phyloP scores from a whole-genome alignment of 1,139 yeast species.

The Yamadazyma sp. region DNA sequence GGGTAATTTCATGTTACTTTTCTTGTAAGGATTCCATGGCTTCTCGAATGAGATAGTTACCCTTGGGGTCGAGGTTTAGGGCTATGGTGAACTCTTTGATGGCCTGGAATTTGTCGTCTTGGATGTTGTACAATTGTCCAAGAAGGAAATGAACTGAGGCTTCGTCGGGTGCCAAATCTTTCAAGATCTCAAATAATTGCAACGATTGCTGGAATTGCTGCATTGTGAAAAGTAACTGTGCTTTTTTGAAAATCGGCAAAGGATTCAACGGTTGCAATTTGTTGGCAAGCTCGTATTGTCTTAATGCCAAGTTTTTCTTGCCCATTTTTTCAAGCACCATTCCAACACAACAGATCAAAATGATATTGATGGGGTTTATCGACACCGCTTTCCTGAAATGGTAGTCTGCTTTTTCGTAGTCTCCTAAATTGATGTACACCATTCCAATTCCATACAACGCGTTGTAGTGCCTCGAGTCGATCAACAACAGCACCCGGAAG shows the following conservation, averaged over 20 bases:
- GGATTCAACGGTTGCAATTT: constrained; percentile 85
- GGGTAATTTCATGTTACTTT: constrained; percentile 8
- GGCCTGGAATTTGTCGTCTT: constrained; percentile 75
- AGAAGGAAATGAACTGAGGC: constrained; percentile 88
- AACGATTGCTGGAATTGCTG: constrained; percentile 73
- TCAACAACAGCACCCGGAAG: constrained; percentile 74
- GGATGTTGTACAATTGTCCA: constrained; percentile 82
- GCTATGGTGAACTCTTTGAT: constrained; percentile 88
- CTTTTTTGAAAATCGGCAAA: constrained; percentile 85
- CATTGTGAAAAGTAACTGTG: constrained; percentile 73
- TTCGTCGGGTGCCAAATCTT: constrained; percentile 85
- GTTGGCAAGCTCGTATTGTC: constrained; percentile 81
- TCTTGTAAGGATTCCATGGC: constrained; percentile 63
- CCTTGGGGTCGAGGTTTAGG: constrained; percentile 89
- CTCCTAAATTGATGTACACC: constrained; percentile 88
- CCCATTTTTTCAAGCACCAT: constrained; percentile 84
- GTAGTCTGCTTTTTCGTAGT: constrained; percentile 77
- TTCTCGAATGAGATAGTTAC: constrained; percentile 81
- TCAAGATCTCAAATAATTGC: constrained; percentile 68
- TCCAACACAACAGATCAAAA: constrained; percentile 90
- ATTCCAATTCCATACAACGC: constrained; percentile 96
- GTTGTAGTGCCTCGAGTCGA: constrained; percentile 85
- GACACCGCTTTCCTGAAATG: constrained; percentile 86
- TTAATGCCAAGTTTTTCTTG: constrained; percentile 68
- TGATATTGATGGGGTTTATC: constrained; percentile 88